A percentile compares a stretch with the other conserved stretches of the same genome.
Evolutionary conservation across 2,329 filamentous ascomycete species (phyloP).

Genomic region (Fusarium chaquense): DNA sequence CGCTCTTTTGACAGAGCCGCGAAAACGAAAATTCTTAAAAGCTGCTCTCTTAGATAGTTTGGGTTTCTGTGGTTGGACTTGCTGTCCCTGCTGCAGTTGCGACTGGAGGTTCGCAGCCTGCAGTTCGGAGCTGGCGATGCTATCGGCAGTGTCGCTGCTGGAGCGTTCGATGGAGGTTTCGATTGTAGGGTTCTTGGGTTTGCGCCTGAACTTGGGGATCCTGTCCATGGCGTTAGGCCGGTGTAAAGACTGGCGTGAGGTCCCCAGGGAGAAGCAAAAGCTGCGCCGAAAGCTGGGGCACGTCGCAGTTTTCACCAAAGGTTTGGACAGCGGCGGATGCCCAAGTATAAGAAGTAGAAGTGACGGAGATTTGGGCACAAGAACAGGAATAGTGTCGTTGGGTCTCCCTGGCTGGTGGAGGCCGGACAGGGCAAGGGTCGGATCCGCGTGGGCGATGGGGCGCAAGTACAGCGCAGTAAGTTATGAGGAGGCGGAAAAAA

Average conservation of each 20-base stretch:
- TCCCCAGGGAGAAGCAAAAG: constrained; percentile 25
- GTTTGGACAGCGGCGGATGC: constrained; percentile 16
- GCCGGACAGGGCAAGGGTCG: constrained; percentile 42
- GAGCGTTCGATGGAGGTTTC: constrained; percentile 55
- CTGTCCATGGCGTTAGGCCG: constrained; percentile 54
- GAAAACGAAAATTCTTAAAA: constrained; percentile 60
- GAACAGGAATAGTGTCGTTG: constrained; percentile 42
- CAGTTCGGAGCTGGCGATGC: constrained; percentile 46
- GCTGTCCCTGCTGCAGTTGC: constrained; percentile 37
- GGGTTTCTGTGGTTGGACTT: constrained; percentile 33
- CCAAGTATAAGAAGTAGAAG: constrained; percentile 34
- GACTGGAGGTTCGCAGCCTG: constrained; percentile 40
- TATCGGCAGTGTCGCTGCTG: constrained; percentile 47
- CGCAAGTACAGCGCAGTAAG: constrained; percentile 19
- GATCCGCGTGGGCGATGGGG: constrained; percentile 37
- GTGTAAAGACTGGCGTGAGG: constrained; percentile 23
- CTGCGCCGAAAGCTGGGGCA: constrained; percentile 28
- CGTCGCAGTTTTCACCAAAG: constrained; percentile 23
- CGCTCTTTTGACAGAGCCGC: constrained; percentile 61
- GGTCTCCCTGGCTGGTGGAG: constrained; percentile 40
- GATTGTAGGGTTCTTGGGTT: constrained; percentile 59
- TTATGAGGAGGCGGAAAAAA: constrained; percentile 23
- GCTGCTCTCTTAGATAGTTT: constrained; percentile 53
- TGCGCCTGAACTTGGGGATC: constrained; percentile 58
- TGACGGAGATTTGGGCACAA: constrained; percentile 38